phyloP scores from a whole-genome alignment of 257 asterid genomes.

The Solanum clarkiae region DNA sequence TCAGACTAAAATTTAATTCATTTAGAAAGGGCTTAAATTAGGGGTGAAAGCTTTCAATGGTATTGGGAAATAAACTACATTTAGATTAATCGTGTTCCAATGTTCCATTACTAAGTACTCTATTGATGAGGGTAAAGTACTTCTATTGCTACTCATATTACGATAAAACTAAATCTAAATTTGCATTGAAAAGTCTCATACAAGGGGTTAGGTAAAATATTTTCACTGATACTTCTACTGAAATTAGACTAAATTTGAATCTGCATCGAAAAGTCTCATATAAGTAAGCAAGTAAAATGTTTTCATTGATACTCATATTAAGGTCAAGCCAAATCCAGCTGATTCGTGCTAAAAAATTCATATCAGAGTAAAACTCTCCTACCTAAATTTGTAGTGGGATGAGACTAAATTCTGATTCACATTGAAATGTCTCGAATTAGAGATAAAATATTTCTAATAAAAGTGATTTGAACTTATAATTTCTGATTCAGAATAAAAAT shows the following conservation, averaged over 20 bases:
- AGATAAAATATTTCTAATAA: not conserved
- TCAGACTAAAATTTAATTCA: not conserved
- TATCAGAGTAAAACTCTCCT: too few relatives aligned
- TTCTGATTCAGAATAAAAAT: accelerated
- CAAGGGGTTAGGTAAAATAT: not conserved
- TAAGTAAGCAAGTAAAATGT: accelerated
- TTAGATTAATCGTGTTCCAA: not conserved
- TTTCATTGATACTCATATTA: not conserved
- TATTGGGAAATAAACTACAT: not conserved
- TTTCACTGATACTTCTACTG: not conserved
- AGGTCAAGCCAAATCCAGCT: too few relatives aligned
- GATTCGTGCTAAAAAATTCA: too few relatives aligned
- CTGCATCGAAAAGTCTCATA: not conserved
- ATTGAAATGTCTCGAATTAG: accelerated
- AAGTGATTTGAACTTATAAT: accelerated
- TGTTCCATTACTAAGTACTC: too few relatives aligned
- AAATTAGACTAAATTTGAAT: accelerated
- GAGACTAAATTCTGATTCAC: not conserved
- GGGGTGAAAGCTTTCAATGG: not conserved
- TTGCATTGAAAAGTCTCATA: not conserved
- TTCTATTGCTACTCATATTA: not conserved
- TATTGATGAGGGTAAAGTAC: not conserved
- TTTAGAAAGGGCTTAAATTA: not conserved
- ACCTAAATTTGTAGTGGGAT: not conserved
- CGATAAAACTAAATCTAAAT: not conserved